Conservation (phyloP, 192 early-diverging fungal genomes). For the Gaertneriomyces semiglobifer region DNA sequence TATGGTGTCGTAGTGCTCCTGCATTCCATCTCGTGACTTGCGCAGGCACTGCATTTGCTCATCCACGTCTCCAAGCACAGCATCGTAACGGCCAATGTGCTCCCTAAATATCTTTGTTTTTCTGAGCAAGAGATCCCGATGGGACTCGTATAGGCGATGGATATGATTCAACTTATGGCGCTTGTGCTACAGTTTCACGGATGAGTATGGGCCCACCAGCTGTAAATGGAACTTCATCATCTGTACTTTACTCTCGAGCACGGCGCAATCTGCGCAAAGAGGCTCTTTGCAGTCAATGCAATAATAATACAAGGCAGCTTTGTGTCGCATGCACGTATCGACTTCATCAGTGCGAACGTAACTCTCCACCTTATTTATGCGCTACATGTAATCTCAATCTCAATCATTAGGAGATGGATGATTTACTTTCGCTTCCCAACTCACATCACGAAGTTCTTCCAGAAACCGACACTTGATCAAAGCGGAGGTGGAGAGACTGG, state of each 20-base stretch:
- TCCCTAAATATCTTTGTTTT: constrained; percentile 3
- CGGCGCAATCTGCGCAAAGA: constrained; percentile 48
- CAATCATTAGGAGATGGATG: neutral
- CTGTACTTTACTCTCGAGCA: constrained; percentile 37
- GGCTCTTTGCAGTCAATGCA: constrained; percentile 40
- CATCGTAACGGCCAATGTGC: constrained; percentile 5
- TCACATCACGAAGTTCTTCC: constrained; percentile 41
- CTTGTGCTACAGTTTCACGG: constrained; percentile 29
- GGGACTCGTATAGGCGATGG: constrained; percentile 23
- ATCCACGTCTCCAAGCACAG: neutral
- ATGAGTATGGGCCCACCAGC: neutral
- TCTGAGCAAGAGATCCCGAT: constrained; percentile 3
- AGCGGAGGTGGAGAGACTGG: constrained; percentile 16
- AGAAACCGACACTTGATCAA: constrained; percentile 49
- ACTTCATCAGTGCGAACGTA: neutral
- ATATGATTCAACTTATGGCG: constrained; percentile 30
- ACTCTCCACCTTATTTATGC: too few relatives aligned
- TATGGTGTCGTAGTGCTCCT: too few relatives aligned
- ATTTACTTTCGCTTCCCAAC: neutral
- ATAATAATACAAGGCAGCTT: constrained; percentile 40
- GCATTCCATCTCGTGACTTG: too few relatives aligned
- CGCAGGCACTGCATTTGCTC: too few relatives aligned
- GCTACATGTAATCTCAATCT: too few relatives aligned
- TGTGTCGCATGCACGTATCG: constrained; percentile 19
- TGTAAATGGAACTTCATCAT: neutral